Evolutionary conservation across 139 green algal genomes (phyloP), one percentile per base, ranked within the genome.

Genomic region (Coccomyxa sp.): DNA sequence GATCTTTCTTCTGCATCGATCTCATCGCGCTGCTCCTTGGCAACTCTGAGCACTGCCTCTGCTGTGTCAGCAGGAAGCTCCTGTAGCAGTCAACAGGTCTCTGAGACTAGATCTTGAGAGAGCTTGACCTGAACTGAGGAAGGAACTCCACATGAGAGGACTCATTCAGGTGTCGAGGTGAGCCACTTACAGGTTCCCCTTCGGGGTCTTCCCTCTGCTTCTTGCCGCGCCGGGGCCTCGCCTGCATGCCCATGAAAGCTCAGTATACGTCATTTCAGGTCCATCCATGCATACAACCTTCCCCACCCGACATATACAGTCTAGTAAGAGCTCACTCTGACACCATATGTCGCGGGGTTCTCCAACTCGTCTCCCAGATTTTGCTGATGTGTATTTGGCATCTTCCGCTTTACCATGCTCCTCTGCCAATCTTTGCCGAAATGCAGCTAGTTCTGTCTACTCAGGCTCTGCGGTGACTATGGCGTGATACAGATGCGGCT

Each of bases 21-120:
- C 70, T 98, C 95, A 69, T 92, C 81, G 82, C 95, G 93, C 86
- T 98, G 95, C 71, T 85, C 82, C 0, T 86, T 85, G 1, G 95
- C 94, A 74, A 93, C 88, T 44, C 87, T 83, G 39, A 98, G 82
- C 70, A 98, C 96, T 41, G 88, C 87, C 39, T 80, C 78, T 27
- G 84, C 94, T 36, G 95, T 44, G 36, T 86, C 85, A 5, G 81
- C 85, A 4, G 88, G 77, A 70, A 96, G 70, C 31, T 78, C 73
- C 87, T 90, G 50, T 22, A 64, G 27, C 27, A 6, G 27, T 64
- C 4, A 64, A 64, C n/a, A n/a, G n/a, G n/a, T n/a, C n/a, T n/a
- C n/a, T n/a, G n/a, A n/a, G n/a, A n/a, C n/a, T n/a, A n/a, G n/a
- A n/a, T n/a, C n/a, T n/a, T n/a, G n/a, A n/a, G n/a, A n/a, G n/a